Base-by-base conservation (phyloP, 495 filamentous ascomycete genomes). In the Annulohypoxylon bovei region DNA sequence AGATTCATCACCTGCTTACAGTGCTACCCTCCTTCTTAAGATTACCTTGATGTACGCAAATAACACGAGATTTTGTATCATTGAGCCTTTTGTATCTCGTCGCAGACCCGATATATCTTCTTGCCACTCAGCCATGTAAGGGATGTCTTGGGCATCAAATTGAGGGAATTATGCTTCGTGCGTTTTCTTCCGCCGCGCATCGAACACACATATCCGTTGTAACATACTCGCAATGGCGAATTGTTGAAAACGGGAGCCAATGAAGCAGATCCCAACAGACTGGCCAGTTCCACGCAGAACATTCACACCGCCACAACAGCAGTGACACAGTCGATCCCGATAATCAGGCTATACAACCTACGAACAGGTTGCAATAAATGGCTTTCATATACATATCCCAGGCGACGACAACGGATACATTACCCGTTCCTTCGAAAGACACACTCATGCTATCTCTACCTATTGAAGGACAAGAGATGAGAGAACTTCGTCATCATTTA, bases 1-100 rank as follows among this genome's bases (percentile, higher is more conserved):
- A 59, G n/a, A 35, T 42, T 49, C 52, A 65, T 33, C 50, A 50
- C 18, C 33, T 20, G 32, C 56, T 30, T 32, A 27, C 37, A 66
- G 56, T 67, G 16, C 35, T n/a, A 67, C 64, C 57, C 56, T 25
- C 55, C 55, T 47, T 33, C 16, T 32, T 16, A 27, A 59, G 39
- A 42, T 42, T 66, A 37, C 20, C 22, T 8, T 8, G 42, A 18
- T 46, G 46, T 42, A 46, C 60, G 18, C 27, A 64, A 55, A 12
- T 8, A 54, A 55, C 23, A 27, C 33, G 39, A 56, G 35, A 64
- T 56, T 16, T 64, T 16, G 56, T 55, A 64, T 40, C 37, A 56
- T 46, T 55, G 18, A 64, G 61, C 60, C 27, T 35, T 50, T 61
- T 30, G 6, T 46, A 25, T 52, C 32, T n/a, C 27, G 33, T 35